These are phyloP conservation scores for Lablab purpureus DNA, from an alignment of 306 rosid species.

Conservation along the genomic window DNA sequence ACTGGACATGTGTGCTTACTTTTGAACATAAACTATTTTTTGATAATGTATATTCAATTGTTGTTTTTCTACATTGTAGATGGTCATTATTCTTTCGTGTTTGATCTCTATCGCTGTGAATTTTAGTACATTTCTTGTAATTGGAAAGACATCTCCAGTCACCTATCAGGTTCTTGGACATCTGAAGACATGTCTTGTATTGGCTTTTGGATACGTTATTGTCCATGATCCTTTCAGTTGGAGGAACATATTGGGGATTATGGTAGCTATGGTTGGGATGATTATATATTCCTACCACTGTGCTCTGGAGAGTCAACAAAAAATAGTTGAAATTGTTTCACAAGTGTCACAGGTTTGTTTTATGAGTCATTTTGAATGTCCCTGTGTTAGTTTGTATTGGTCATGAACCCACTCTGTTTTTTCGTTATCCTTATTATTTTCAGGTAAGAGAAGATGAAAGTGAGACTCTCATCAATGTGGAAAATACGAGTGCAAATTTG, in stretches of 20 bases:
- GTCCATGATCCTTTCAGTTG: constrained; percentile 86
- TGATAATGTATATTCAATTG: constrained; percentile 8
- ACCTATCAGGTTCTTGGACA: constrained; percentile 98
- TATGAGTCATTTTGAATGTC: background rate
- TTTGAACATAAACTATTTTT: background rate
- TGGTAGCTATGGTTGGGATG: constrained; percentile 88
- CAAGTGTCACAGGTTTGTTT: constrained; percentile 65
- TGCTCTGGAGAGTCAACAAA: constrained; percentile 76
- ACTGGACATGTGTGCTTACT: background rate
- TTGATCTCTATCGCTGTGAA: constrained; percentile 88
- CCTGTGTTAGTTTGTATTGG: background rate
- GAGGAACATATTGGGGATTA: constrained; percentile 86
- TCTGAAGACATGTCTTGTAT: constrained; percentile 91
- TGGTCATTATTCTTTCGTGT: constrained; percentile 80
- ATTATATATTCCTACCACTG: constrained; percentile 77
- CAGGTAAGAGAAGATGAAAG: constrained; percentile 78
- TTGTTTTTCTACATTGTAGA: constrained; percentile 55
- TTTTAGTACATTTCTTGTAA: constrained; percentile 94
- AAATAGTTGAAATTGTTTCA: constrained; percentile 57
- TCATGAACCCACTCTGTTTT: constrained; percentile 28
- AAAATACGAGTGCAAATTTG: constrained; percentile 58
- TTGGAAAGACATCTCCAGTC: constrained; percentile 94
- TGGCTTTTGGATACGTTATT: constrained; percentile 84
- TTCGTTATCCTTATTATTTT: constrained; percentile 8
- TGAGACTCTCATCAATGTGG: constrained; percentile 71